Evolutionary conservation across 352 stramenopile genomes (phyloP).

Genomic region (Hyaloperonospora arabidopsidis): DNA sequence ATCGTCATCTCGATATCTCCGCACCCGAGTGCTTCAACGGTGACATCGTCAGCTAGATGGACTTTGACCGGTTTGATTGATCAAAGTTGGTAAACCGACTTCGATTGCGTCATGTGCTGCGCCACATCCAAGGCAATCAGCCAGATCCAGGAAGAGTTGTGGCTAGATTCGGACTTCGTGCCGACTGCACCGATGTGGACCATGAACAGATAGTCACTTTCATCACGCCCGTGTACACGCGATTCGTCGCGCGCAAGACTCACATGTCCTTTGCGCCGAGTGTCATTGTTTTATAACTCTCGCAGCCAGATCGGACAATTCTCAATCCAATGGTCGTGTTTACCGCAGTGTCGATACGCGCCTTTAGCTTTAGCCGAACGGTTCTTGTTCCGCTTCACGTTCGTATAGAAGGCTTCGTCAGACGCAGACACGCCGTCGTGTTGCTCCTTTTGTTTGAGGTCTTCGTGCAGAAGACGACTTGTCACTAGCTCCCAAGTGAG

Average conservation of each 20-base stretch:
- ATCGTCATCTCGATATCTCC: background rate
- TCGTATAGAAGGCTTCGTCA: background rate
- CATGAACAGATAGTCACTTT: slow-evolving; percentile 1
- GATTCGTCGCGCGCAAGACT: background rate
- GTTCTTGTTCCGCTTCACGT: background rate
- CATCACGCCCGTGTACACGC: background rate
- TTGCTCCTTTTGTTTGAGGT: background rate
- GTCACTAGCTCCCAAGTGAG: background rate
- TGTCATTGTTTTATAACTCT: background rate
- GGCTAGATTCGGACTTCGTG: background rate
- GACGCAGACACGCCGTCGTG: background rate
- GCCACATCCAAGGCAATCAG: background rate
- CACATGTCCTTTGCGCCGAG: background rate
- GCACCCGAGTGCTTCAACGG: background rate
- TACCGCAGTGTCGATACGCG: background rate
- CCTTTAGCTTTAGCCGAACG: background rate
- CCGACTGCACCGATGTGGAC: background rate
- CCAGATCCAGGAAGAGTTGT: background rate
- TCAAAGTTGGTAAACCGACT: background rate
- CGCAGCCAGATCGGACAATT: background rate
- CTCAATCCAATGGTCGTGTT: background rate
- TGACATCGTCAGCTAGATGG: background rate
- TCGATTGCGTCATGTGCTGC: background rate
- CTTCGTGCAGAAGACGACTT: background rate
- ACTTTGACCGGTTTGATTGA: background rate